Percentiles rank a stretch among this genome's conserved stretches.
phyloP scores from a whole-genome alignment of 2,329 filamentous ascomycete genomes.

The Alternaria sp. region DNA sequence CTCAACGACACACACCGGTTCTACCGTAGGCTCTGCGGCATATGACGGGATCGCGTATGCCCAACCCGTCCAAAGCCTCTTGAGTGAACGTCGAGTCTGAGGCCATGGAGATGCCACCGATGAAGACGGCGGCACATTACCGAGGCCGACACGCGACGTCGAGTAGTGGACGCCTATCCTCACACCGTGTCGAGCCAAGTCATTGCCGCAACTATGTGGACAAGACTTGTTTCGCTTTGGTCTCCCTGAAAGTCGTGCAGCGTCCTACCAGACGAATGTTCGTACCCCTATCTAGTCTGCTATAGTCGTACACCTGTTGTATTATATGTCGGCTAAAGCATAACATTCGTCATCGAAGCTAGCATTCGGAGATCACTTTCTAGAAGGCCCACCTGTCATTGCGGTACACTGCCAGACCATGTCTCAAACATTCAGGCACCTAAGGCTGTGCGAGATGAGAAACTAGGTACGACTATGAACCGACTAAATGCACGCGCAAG shows the following conservation, averaged over 20 bases:
- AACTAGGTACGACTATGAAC: slow-evolving; percentile 13
- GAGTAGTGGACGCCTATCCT: slow-evolving; percentile 12
- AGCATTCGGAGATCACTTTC: slow-evolving; percentile 22
- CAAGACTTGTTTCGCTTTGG: slow-evolving; percentile 21
- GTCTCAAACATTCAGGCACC: slow-evolving; percentile 14
- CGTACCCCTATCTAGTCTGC: slow-evolving; percentile 32
- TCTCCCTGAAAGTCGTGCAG: slow-evolving; percentile 24
- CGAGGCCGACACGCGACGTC: slow-evolving; percentile 9
- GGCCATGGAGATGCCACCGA: slow-evolving; percentile 33
- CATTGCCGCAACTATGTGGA: slow-evolving; percentile 18
- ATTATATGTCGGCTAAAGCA: slow-evolving; percentile 32
- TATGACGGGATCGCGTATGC: slow-evolving; percentile 31
- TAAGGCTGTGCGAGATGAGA: slow-evolving; percentile 8
- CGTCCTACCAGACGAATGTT: slow-evolving; percentile 13
- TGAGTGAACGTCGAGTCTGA: slow-evolving; percentile 34
- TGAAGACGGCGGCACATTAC: slow-evolving; percentile 9
- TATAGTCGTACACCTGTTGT: slow-evolving; percentile 18
- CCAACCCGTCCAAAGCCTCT: slow-evolving; percentile 32
- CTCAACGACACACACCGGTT: slow-evolving; percentile 30
- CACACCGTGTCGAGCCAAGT: slow-evolving; percentile 23
- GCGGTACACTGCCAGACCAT: slow-evolving; percentile 7
- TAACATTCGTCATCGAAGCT: slow-evolving; percentile 39
- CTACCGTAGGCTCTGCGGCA: slow-evolving; percentile 29
- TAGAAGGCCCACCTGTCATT: slow-evolving; percentile 22
- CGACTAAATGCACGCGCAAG: slow-evolving; percentile 22